Percentiles rank a stretch among this genome's conserved stretches.
These are phyloP conservation scores for Chamaecrista fasciculata DNA, from an alignment of 306 rosid species.

Conservation along the genomic window DNA sequence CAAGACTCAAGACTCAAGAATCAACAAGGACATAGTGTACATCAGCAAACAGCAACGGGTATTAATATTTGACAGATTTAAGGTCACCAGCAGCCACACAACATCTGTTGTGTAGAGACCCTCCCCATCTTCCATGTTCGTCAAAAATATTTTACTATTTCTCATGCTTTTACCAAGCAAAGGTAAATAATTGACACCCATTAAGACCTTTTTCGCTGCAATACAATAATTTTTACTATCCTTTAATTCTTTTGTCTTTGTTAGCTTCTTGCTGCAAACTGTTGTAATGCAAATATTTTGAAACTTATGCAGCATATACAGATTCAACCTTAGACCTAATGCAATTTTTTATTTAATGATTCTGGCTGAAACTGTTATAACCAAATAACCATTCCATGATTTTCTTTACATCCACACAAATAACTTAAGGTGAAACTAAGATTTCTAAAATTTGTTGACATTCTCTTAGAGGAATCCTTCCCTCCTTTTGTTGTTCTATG, in stretches of 20 bases:
- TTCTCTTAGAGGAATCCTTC: no score
- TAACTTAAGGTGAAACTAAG: neutral
- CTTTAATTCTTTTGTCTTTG: neutral
- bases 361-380: neutral
- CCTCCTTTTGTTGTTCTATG: no score
- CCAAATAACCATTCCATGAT: neutral
- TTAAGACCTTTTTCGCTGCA: neutral
- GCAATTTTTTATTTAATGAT: neutral
- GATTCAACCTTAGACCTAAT: neutral
- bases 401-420: neutral
- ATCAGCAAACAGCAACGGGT: neutral
- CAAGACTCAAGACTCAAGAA: neutral
- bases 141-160: neutral
- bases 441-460: neutral
- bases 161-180: neutral
- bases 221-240: neutral
- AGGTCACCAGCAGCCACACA: neutral
- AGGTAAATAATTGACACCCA: no score
- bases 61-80: neutral
- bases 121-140: neutral
- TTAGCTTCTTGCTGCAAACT: neutral
- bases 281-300: neutral
- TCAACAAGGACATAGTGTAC: neutral
- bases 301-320: neutral
- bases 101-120: neutral